Evolutionary conservation across 148 eudicot genomes (phyloP).

Genomic region (Talinum fruticosum): DNA sequence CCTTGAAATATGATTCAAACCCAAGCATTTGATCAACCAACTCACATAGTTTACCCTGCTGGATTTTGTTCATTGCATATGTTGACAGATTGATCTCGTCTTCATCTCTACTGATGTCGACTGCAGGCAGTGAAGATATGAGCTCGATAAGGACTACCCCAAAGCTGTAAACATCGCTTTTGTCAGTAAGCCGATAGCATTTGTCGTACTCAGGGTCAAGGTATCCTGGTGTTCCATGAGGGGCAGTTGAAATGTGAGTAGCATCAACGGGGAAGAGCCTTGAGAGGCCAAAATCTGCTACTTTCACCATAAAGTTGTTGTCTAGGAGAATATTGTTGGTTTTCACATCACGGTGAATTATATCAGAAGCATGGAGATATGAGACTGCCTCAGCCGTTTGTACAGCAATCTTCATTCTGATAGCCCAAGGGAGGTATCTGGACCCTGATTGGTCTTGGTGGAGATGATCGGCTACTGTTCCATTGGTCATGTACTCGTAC

Average conservation of each 20-base stretch:
- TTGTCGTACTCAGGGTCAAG: slow-evolving; percentile 57
- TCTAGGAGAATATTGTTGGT: slow-evolving; percentile 35
- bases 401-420: slow-evolving; percentile 51
- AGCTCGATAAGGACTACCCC: slow-evolving; percentile 66
- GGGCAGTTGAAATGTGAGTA: slow-evolving; percentile 52
- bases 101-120: slow-evolving; percentile 43
- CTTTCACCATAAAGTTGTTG: slow-evolving; percentile 44
- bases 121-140: slow-evolving; percentile 54
- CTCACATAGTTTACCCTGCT: slow-evolving; percentile 32
- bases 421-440: slow-evolving; percentile 38
- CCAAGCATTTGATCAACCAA: slow-evolving; percentile 43
- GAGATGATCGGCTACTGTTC: slow-evolving; percentile 62
- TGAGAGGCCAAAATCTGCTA: slow-evolving; percentile 63
- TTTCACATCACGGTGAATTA: slow-evolving; percentile 62
- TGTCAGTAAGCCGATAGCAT: slow-evolving; percentile 51
- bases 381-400: slow-evolving; percentile 51
- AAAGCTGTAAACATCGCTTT: slow-evolving; percentile 37
- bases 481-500: slow-evolving; percentile 45
- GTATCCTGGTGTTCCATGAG: slow-evolving; percentile 33
- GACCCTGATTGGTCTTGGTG: slow-evolving; percentile 36
- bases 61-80: slow-evolving; percentile 49
- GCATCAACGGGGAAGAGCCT: slow-evolving; percentile 43
- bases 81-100: slow-evolving; percentile 49
- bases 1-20: slow-evolving; percentile 31
- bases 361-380: slow-evolving; percentile 51